These are phyloP conservation scores for Pythium pyrilobum DNA, from an alignment of 352 stramenopile genomes.

Conservation along the genomic window DNA sequence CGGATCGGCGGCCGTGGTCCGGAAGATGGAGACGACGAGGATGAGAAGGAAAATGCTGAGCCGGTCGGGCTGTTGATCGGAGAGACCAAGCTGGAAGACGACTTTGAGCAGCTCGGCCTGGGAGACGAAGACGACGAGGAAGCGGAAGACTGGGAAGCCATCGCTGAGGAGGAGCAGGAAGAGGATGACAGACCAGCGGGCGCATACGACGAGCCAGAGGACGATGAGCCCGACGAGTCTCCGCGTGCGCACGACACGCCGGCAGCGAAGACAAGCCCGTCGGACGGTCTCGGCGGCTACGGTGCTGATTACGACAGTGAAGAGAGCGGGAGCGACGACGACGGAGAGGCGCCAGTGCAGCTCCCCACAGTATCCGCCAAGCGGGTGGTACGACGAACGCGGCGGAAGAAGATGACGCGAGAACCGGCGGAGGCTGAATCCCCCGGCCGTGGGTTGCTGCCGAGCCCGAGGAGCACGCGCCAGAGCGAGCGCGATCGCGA, in stretches of 20 bases:
- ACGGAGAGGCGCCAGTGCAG: background rate
- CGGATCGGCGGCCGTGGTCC: background rate
- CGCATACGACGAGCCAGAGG: background rate
- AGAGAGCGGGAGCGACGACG: slow-evolving; percentile 24
- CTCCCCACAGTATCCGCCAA: background rate
- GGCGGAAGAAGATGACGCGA: background rate
- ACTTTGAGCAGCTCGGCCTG: slow-evolving; percentile 11
- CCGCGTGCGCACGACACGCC: background rate
- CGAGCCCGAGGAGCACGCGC: background rate
- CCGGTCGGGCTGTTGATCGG: background rate
- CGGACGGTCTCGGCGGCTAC: slow-evolving; percentile 33
- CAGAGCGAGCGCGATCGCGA: slow-evolving; percentile 8
- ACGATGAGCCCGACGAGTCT: background rate
- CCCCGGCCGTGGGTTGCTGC: too few relatives aligned
- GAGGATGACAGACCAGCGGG: background rate
- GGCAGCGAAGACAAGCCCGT: too few relatives aligned
- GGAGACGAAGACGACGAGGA: slow-evolving; percentile 2
- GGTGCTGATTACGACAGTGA: slow-evolving; percentile 64
- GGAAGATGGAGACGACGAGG: slow-evolving; percentile 5
- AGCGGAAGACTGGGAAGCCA: slow-evolving; percentile 7
- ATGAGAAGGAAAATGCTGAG: slow-evolving; percentile 14
- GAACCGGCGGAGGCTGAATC: background rate
- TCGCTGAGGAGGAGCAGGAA: slow-evolving; percentile 16
- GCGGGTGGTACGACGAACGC: slow-evolving; percentile 5
- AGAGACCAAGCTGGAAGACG: slow-evolving; percentile 1